Percentiles rank a stretch among this genome's conserved stretches.
Evolutionary conservation across 257 asterid genomes (phyloP).

Genomic region (Rhazya stricta): DNA sequence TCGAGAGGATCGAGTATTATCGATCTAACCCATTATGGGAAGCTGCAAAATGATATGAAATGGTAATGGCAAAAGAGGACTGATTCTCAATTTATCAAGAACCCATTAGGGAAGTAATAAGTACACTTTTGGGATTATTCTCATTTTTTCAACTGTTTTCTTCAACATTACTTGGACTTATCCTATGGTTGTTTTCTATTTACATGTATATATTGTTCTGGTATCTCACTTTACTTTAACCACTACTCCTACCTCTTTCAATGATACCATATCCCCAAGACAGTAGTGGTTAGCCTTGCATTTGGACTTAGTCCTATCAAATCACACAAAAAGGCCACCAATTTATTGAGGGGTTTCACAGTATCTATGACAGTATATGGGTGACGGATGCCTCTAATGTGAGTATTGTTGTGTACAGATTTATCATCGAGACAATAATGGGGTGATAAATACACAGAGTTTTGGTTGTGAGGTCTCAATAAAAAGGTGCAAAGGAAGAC

Average conservation of each 20-base stretch:
- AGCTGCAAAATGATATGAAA: background rate
- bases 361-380: too few relatives aligned
- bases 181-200: background rate
- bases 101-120: background rate
- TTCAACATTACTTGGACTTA: background rate
- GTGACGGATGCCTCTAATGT: too few relatives aligned
- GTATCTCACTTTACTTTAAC: background rate
- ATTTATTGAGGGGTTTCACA: too few relatives aligned
- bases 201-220: background rate
- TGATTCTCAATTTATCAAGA: background rate
- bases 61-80: background rate
- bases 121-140: slow-evolving; percentile 7
- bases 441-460: background rate
- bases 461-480: background rate
- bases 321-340: background rate
- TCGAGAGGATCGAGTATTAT: too few relatives aligned
- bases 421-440: background rate
- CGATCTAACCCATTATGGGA: too few relatives aligned
- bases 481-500: background rate
- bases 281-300: background rate
- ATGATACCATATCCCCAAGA: background rate
- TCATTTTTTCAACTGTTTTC: background rate
- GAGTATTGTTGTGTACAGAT: too few relatives aligned
- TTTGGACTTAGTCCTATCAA: background rate
- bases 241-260: background rate